Conservation (phyloP, 257 asterid genomes). For the Penstemon eatonii region DNA sequence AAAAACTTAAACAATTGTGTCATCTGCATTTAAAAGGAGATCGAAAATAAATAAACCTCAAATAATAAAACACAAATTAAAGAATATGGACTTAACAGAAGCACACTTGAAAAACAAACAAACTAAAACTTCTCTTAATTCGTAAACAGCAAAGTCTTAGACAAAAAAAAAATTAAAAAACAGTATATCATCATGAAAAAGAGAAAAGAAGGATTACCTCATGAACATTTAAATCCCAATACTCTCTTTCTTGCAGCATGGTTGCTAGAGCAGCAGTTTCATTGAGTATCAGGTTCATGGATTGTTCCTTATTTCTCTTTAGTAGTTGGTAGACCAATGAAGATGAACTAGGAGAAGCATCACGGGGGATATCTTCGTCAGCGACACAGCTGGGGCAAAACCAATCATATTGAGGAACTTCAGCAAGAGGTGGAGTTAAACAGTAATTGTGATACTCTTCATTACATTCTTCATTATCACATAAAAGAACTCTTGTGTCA, state of each 20-base stretch:
- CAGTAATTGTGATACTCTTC: background rate
- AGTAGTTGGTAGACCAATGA: background rate
- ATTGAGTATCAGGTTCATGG: background rate
- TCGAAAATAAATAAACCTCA: background rate
- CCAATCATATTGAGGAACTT: background rate
- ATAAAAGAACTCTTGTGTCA: background rate
- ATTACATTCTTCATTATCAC: background rate
- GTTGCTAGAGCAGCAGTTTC: background rate
- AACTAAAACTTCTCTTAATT: too few species aligned
- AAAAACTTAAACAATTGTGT: background rate
- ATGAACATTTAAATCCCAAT: background rate
- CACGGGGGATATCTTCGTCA: background rate
- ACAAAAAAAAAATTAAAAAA: background rate
- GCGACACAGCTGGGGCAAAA: background rate
- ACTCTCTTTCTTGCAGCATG: background rate
- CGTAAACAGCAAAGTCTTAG: too few species aligned
- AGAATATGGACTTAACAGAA: background rate
- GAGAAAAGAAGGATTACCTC: slow-evolving; percentile 5
- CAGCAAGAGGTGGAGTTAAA: too few species aligned
- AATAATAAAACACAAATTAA: background rate
- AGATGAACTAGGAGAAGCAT: background rate
- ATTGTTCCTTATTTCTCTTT: background rate
- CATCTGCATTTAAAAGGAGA: background rate
- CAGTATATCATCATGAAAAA: background rate
- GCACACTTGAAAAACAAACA: background rate